A percentile compares a stretch with the other conserved stretches of the same genome.
Conservation (phyloP, 2,329 filamentous ascomycete genomes). For the Aspergillus tamarii region DNA sequence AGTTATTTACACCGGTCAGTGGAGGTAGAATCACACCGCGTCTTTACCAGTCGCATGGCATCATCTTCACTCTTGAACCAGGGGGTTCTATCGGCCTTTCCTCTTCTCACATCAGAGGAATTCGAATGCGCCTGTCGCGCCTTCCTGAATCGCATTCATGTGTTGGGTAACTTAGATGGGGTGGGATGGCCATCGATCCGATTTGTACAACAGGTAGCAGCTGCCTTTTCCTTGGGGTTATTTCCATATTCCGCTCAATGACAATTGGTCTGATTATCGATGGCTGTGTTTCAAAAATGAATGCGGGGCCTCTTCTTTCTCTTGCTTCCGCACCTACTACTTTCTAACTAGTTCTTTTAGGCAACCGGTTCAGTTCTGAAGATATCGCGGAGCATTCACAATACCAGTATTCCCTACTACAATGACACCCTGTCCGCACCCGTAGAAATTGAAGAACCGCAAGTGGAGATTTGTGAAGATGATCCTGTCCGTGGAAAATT, state of each 20-base stretch:
- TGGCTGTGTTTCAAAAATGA: slow-evolving; percentile 2
- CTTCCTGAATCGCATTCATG: slow-evolving; percentile 55
- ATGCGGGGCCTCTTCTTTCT: background rate
- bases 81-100: slow-evolving; percentile 51
- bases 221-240: slow-evolving; percentile 2
- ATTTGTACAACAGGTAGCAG: slow-evolving; percentile 35
- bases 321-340: slow-evolving; percentile 3
- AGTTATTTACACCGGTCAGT: slow-evolving; percentile 13
- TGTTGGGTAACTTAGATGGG: slow-evolving; percentile 56
- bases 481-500: slow-evolving; percentile 32
- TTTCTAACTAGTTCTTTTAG: slow-evolving; percentile 26
- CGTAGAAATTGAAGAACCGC: slow-evolving; percentile 18
- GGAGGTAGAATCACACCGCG: slow-evolving; percentile 20
- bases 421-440: slow-evolving; percentile 17
- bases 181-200: slow-evolving; percentile 48
- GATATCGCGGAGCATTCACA: slow-evolving; percentile 31
- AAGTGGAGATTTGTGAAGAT: slow-evolving; percentile 31
- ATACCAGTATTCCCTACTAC: slow-evolving; percentile 10
- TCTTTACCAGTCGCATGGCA: slow-evolving; percentile 22
- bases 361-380: slow-evolving; percentile 30
- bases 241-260: background rate
- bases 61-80: slow-evolving; percentile 2
- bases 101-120: slow-evolving; percentile 63
- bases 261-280: background rate
- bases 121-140: slow-evolving; percentile 68